A percentile compares a stretch with the other conserved stretches of the same genome.
Evolutionary conservation across 805 yeast species (phyloP).

Genomic region (Alloascoidea hylecoeti): DNA sequence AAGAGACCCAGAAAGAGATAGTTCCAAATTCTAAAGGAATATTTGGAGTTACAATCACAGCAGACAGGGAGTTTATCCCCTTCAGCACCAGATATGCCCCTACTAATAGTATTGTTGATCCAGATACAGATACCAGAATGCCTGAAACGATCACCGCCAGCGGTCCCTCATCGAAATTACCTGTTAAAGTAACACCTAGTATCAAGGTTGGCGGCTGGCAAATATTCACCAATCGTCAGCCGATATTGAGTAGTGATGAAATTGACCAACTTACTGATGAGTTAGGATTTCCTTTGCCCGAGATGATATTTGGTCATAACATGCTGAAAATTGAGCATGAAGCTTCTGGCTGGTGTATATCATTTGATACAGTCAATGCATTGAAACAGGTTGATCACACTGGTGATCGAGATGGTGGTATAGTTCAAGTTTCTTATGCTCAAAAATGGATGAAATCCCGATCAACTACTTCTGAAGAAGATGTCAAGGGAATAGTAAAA

Average conservation of each 20-base stretch:
- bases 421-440: slow-evolving; percentile 71
- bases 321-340: slow-evolving; percentile 35
- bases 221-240: slow-evolving; percentile 54
- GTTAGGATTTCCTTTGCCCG: slow-evolving; percentile 78
- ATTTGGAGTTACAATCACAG: neutral
- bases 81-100: neutral
- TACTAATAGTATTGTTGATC: neutral
- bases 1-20: neutral
- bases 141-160: slow-evolving; percentile 1
- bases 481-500: slow-evolving; percentile 47
- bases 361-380: slow-evolving; percentile 71
- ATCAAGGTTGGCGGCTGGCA: slow-evolving; percentile 65
- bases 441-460: slow-evolving; percentile 53
- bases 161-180: neutral
- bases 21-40: neutral
- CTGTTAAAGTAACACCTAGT: slow-evolving; percentile 27
- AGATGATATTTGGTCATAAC: slow-evolving; percentile 92
- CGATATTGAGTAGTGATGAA: slow-evolving; percentile 64
- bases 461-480: slow-evolving; percentile 20
- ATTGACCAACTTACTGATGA: slow-evolving; percentile 50
- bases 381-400: slow-evolving; percentile 41
- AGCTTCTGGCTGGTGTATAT: slow-evolving; percentile 28
- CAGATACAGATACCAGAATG: neutral
- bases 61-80: slow-evolving; percentile 1
- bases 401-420: slow-evolving; percentile 25